Evolutionary conservation across 345 rosid genomes (phyloP).

Genomic region (Lagerstroemia speciosa): DNA sequence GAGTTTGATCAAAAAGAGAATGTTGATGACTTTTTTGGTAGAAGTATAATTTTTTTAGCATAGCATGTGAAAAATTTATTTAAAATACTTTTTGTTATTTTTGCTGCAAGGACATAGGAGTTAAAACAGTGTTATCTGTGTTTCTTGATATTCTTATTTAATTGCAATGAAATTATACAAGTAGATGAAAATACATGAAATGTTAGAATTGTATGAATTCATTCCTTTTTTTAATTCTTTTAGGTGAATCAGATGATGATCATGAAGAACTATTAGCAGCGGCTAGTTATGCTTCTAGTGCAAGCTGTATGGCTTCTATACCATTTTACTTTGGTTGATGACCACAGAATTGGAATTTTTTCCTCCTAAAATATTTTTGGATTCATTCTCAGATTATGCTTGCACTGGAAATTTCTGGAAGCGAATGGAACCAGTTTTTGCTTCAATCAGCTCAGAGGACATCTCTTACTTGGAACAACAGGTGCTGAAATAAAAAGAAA

Average conservation of each 20-base stretch:
- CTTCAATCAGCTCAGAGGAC: conserved; percentile 27
- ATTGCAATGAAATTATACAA: background rate
- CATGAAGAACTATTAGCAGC: no score
- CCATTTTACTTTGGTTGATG: background rate
- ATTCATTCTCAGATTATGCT: conserved; percentile 29
- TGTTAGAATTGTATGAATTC: conserved; percentile 7
- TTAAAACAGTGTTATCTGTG: background rate
- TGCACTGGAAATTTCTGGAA: conserved; percentile 47
- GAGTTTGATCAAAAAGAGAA: background rate
- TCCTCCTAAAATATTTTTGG: background rate
- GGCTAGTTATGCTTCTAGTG: no score
- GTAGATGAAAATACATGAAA: background rate
- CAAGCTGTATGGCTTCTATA: conserved; percentile 22
- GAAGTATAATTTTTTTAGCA: background rate
- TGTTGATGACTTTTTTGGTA: background rate
- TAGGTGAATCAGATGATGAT: no score
- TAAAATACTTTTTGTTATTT: background rate
- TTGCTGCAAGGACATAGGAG: background rate
- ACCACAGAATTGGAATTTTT: background rate
- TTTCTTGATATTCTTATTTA: background rate
- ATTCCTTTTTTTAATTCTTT: no score
- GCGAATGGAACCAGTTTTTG: conserved; percentile 33
- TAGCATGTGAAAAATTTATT: background rate
- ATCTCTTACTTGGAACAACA: conserved; percentile 33
- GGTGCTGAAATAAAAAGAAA: conserved; percentile 19